phyloP scores from a whole-genome alignment of 2,329 filamentous ascomycete genomes.

The Pyricularia pennisetigena region DNA sequence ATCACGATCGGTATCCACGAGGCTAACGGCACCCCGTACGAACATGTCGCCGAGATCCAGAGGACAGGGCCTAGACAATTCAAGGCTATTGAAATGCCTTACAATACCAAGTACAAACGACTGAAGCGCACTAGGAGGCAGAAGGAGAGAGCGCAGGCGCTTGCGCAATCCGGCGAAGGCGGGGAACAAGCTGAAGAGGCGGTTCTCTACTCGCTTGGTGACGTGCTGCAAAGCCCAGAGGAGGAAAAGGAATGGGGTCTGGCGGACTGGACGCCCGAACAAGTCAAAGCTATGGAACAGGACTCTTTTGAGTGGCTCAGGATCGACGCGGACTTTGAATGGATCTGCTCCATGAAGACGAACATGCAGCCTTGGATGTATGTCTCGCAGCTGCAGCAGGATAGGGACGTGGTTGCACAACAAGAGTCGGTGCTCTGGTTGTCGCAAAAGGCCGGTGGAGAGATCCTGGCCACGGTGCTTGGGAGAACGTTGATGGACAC shows the following conservation, averaged over 20 bases:
- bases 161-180: slow-evolving; percentile 47
- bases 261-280: slow-evolving; percentile 80
- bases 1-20: slow-evolving; percentile 98
- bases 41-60: slow-evolving; percentile 94
- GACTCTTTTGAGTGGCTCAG: slow-evolving; percentile 99
- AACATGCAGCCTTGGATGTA: slow-evolving; percentile 96
- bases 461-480: slow-evolving; percentile 80
- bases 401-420: slow-evolving; percentile 89
- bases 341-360: slow-evolving; percentile 76
- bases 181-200: slow-evolving; percentile 55
- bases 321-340: slow-evolving; percentile 96
- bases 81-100: slow-evolving; percentile 62
- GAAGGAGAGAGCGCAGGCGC: slow-evolving; percentile 62
- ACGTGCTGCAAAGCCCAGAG: slow-evolving; percentile 74
- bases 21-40: slow-evolving; percentile 94
- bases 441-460: slow-evolving; percentile 55
- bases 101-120: slow-evolving; percentile 98
- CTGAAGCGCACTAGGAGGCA: slow-evolving; percentile 79
- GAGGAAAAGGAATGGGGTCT: slow-evolving; percentile 79
- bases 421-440: slow-evolving; percentile 70
- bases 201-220: slow-evolving; percentile 77
- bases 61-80: slow-evolving; percentile 4
- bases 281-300: slow-evolving; percentile 83
- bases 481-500: slow-evolving; percentile 82
- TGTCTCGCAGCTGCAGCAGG: slow-evolving; percentile 91